Percentiles rank a stretch among this genome's conserved stretches.
Evolutionary conservation across 768 basidiomycete species (phyloP).

Genomic region (Lactifluus rugatus): DNA sequence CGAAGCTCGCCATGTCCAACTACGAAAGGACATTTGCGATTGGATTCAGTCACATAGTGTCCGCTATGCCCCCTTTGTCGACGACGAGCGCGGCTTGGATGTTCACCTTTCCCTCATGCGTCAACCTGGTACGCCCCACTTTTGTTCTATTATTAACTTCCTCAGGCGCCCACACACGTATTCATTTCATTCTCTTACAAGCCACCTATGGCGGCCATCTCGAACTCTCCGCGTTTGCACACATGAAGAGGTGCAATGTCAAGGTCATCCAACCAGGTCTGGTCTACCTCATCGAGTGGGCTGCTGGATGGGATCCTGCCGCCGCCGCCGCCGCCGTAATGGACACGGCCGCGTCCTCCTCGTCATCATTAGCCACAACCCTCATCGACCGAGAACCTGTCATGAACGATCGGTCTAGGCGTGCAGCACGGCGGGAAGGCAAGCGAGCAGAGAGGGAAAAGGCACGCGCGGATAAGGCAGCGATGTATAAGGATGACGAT

Average conservation of each 20-base stretch:
- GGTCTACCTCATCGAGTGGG: constrained; percentile 84
- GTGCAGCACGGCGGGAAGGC: constrained; percentile 34
- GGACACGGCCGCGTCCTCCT: constrained; percentile 20
- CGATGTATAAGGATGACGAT: constrained; percentile 23
- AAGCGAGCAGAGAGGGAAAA: constrained; percentile 25
- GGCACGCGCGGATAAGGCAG: constrained; percentile 14
- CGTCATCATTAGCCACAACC: constrained; percentile 22
- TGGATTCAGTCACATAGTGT: constrained; percentile 63
- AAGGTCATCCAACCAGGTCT: constrained; percentile 91
- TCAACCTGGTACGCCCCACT: constrained; percentile 47
- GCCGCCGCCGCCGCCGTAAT: constrained; percentile 12
- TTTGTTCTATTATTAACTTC: constrained; percentile 15
- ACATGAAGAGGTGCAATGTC: constrained; percentile 65
- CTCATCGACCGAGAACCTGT: constrained; percentile 22
- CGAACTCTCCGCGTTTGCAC: constrained; percentile 87
- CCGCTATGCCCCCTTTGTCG: constrained; percentile 80
- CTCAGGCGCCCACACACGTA: constrained; percentile 2
- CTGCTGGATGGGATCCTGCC: constrained; percentile 41
- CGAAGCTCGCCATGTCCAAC: constrained; percentile 52
- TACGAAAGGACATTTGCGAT: constrained; percentile 71
- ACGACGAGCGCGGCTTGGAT: constrained; percentile 69
- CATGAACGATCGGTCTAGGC: constrained; percentile 35
- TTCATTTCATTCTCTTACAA: constrained; percentile 22
- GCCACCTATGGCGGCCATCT: constrained; percentile 90
- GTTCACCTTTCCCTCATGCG: constrained; percentile 71